Percentiles rank a stretch among this genome's conserved stretches.
Conservation (phyloP, 2,329 filamentous ascomycete species). For the Tolypocladium amazonense region DNA sequence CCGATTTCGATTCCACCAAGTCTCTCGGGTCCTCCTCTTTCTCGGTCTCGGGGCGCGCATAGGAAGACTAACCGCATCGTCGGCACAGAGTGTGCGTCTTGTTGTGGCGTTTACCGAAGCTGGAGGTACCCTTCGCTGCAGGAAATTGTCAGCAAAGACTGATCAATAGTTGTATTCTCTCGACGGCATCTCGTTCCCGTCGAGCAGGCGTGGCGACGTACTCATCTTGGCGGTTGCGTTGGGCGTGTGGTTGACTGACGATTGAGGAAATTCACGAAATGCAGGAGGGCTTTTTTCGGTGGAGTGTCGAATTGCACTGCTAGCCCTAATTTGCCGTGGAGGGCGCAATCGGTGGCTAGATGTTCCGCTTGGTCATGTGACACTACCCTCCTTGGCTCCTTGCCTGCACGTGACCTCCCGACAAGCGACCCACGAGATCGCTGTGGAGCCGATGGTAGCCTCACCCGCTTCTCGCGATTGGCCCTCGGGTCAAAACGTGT, state of each 20-base stretch:
- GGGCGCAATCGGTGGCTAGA: constrained; percentile 11
- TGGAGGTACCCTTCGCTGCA: constrained; percentile 48
- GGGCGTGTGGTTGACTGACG: constrained; percentile 27
- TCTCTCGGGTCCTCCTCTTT: constrained; percentile 4
- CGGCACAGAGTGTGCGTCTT: constrained; percentile 98
- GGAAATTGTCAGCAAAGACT: constrained; percentile 14
- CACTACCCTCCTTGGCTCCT: constrained; percentile 7
- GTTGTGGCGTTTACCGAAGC: constrained; percentile 68
- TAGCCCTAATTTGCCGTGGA: constrained; percentile 24
- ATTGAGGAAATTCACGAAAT: constrained; percentile 23
- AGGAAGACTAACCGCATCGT: constrained; percentile 75
- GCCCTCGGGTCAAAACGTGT: no score
- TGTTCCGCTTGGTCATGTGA: constrained; percentile 19
- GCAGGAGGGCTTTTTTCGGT: constrained; percentile 24
- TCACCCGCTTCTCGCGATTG: not conserved
- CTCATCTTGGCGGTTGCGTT: constrained; percentile 46
- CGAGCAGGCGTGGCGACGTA: constrained; percentile 26
- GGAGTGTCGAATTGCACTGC: constrained; percentile 21
- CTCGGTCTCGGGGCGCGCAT: constrained; percentile 2
- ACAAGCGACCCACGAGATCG: not conserved
- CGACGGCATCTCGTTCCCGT: not conserved
- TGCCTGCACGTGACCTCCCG: not conserved
- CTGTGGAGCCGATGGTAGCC: not conserved
- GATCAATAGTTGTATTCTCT: not conserved
- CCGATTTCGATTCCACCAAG: constrained; percentile 2